A percentile compares a stretch with the other conserved stretches of the same genome.
These are phyloP conservation scores for Coemansia sp. DNA, from an alignment of 192 early-diverging fungal genomes.

Conservation along the genomic window DNA sequence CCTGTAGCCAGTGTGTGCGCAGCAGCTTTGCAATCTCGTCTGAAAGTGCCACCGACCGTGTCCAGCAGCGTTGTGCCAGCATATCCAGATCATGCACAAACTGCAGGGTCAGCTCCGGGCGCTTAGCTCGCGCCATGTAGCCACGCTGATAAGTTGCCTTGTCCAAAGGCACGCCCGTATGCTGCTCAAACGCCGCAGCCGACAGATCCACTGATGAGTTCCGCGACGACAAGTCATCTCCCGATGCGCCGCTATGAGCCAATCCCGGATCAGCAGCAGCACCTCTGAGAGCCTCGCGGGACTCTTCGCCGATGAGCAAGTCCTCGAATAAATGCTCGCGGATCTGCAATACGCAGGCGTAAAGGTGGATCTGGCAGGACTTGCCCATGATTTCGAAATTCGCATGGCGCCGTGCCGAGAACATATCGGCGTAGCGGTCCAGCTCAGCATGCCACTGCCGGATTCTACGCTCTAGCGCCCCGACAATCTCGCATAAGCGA, in stretches of 20 bases:
- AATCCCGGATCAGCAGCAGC: not conserved
- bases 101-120: conserved; percentile 21
- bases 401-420: conserved; percentile 48
- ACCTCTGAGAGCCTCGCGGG: not conserved
- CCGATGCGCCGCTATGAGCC: not conserved
- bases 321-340: conserved; percentile 51
- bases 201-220: conserved; percentile 27
- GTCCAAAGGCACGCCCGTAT: conserved; percentile 23
- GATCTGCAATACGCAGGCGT: conserved; percentile 48
- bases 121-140: conserved; percentile 33
- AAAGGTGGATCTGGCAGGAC: conserved; percentile 42
- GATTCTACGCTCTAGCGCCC: conserved; percentile 34
- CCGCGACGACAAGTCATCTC: conserved; percentile 9
- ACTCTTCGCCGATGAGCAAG: conserved; percentile 10
- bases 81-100: conserved; percentile 35
- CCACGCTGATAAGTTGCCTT: conserved; percentile 30
- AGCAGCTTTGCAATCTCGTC: conserved; percentile 42
- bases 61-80: conserved; percentile 40
- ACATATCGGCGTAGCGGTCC: conserved; percentile 38
- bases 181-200: conserved; percentile 20
- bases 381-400: conserved; percentile 50
- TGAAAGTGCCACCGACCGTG: conserved; percentile 21
- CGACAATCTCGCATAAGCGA: conserved; percentile 20
- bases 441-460: conserved; percentile 46
- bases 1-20: conserved; percentile 38